Evolutionary conservation across 2,329 filamentous ascomycete genomes (phyloP), one percentile per base, ranked within the genome.

Genomic region (Cercospora janseana): DNA sequence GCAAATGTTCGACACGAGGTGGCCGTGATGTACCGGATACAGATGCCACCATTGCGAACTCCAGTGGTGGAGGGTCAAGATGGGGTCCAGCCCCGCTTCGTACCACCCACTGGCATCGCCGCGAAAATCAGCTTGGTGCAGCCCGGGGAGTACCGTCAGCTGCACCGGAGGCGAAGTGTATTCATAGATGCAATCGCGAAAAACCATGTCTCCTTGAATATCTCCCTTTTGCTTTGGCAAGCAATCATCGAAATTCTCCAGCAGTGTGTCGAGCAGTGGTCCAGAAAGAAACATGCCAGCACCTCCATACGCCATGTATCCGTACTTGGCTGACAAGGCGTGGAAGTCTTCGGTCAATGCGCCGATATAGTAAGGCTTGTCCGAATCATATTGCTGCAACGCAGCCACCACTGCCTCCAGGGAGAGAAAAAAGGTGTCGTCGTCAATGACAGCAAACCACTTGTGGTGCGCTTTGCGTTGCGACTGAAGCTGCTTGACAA

Each of bases 341-440:
- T 41, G 24, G 24, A 23, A 43, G 23, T 46, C 38, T 38, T 57
- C 55, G n/a, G 55, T 26, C 6, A 57, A 24, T 2, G 34, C 52
- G 13, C 55, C 55, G 26, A 57, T 31, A 18, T 45, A 45, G 21
- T 55, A 55, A 18, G 41, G 51, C 10, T 49, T 32, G 2, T 26
- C 15, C 3, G 52, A 16, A 27, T 55, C 49, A 37, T 46, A 57
- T 7, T 53, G 37, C 12, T 24, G 13, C 18, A 58, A 45, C 3
- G 54, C 44, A n/a, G 28, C 23, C 7, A 56, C 12, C 10, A 56
- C 8, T 4, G 24, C 27, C 4, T 46, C 26, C 4, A 58, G 37
- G 9, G 51, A 56, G 6, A 49, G 46, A 32, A 58, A 58, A 43
- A 58, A 58, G 1, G 56, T 58, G 23, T 58, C 56, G 35, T 58